Conservation (phyloP, 78 protist species). For the Blattamonas nauphoetae region DNA sequence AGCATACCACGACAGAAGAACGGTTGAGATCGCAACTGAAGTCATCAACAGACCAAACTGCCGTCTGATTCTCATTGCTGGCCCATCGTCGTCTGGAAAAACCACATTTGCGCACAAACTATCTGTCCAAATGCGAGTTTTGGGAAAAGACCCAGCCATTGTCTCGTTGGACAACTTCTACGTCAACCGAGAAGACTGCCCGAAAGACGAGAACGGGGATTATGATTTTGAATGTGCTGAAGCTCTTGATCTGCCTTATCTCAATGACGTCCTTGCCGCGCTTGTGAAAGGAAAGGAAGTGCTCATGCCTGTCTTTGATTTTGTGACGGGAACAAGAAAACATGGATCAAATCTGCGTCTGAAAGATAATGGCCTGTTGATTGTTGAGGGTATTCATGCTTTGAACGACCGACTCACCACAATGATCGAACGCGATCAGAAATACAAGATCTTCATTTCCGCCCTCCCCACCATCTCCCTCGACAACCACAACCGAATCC, state of each 20-base stretch:
- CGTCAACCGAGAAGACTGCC: neutral
- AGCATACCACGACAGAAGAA: neutral
- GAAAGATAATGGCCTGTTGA: slow-evolving; percentile 15
- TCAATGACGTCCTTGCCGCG: neutral
- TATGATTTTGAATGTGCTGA: slow-evolving; percentile 34
- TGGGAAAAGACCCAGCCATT: slow-evolving; percentile 11
- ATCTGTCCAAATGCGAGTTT: slow-evolving; percentile 16
- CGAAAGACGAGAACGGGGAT: slow-evolving; percentile 21
- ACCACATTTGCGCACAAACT: slow-evolving; percentile 44
- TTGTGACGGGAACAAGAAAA: slow-evolving; percentile 2
- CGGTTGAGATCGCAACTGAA: neutral
- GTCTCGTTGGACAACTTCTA: slow-evolving; percentile 37
- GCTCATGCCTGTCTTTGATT: slow-evolving; percentile 7
- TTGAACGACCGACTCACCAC: slow-evolving; percentile 28
- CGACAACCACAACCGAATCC: slow-evolving; percentile 25
- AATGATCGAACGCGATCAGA: slow-evolving; percentile 21
- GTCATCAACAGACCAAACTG: neutral
- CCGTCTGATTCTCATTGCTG: slow-evolving; percentile 32
- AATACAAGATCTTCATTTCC: slow-evolving; percentile 33
- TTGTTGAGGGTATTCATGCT: slow-evolving; percentile 46
- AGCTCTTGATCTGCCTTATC: slow-evolving; percentile 9
- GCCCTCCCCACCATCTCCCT: slow-evolving; percentile 16
- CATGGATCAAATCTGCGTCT: neutral
- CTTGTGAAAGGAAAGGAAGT: neutral
- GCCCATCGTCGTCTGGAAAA: slow-evolving; percentile 53